Conservation (phyloP, 106 monocot genomes). For the Dendrobium nobile region DNA sequence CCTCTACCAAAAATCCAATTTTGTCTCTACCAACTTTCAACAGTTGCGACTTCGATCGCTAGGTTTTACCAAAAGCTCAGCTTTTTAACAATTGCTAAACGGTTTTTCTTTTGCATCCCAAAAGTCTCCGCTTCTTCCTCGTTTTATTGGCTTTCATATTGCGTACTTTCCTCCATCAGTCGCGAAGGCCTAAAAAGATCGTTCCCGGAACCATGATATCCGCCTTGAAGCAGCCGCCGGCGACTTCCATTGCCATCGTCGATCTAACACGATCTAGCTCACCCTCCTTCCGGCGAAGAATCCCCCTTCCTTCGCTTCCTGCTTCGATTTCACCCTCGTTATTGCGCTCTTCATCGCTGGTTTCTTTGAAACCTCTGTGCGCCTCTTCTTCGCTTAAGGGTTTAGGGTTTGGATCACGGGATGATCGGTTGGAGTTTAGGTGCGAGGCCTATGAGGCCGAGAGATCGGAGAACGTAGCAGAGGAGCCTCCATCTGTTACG, state of each 20-base stretch:
- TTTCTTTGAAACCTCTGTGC: slow-evolving; percentile 11
- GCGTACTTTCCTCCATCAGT: background rate
- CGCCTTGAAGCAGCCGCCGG: slow-evolving; percentile 10
- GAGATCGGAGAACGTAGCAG: slow-evolving; percentile 14
- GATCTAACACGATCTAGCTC: slow-evolving; percentile 8
- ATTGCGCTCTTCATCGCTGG: background rate
- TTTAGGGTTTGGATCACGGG: slow-evolving; percentile 9
- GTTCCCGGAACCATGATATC: slow-evolving; percentile 2
- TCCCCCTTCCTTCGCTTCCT: background rate
- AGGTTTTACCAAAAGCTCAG: no score
- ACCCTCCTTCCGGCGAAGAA: background rate
- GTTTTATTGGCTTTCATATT: background rate
- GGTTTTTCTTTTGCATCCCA: no score
- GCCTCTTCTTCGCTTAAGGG: background rate
- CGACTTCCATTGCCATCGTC: slow-evolving; percentile 8
- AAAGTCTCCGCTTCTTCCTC: no score
- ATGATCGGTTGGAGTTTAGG: background rate
- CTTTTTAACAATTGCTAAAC: no score
- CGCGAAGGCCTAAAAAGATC: background rate
- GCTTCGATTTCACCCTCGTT: background rate
- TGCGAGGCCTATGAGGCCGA: slow-evolving; percentile 32
- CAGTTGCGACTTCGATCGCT: no score
- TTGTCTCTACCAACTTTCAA: no score
- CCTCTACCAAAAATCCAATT: no score
- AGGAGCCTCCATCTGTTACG: slow-evolving; percentile 7